Evolutionary conservation across 2,329 filamentous ascomycete genomes (phyloP), one percentile per base, ranked within the genome.

Genomic region (Nannizziopsis arthrosporioides): DNA sequence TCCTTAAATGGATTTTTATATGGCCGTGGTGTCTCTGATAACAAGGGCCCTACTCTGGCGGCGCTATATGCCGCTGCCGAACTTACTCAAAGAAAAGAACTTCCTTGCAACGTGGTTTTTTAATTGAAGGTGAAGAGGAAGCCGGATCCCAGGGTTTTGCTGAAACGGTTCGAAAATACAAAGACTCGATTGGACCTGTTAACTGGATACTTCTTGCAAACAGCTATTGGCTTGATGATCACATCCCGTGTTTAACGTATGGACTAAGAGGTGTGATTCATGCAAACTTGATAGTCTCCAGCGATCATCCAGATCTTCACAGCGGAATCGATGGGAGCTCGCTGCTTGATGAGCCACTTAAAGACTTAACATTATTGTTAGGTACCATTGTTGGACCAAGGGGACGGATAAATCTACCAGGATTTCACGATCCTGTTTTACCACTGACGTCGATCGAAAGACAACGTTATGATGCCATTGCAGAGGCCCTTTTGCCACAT

Each of bases 171-270:
- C 78, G 76, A 55, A 76, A 79, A 53, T 80, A 92, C 66, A 94
- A 94, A 64, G 74, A 82, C 11, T 74, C 86, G 18, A 94, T 98
- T 56, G 92, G 92, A 1, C 74, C 85, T 8, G 81, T 98, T 1
- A 90, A 98, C 66, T 96, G 92, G 73, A 92, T 98, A 48, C 71
- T 98, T 30, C 72, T 98, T 34, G 90, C 92, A 17, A 98, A 98
- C 71, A 95, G 89, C 66, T 98, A 98, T 71, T 98, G 92, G 92
- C 75, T 98, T 1, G 88, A 96, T 61, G 90, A 98, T 60, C 84
- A 93, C 55, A 88, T 93, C 1, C 92, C 92, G 0, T 98, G 92
- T 62, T 70, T 98, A 49, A 98, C 92, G 0, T 98, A 98, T 53
- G 92, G 92, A 1, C 75, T 96, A 5, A 80, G 92, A 42, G 92